Base-by-base conservation (phyloP, 495 filamentous ascomycete species). In the Penicillium ochrochloron region DNA sequence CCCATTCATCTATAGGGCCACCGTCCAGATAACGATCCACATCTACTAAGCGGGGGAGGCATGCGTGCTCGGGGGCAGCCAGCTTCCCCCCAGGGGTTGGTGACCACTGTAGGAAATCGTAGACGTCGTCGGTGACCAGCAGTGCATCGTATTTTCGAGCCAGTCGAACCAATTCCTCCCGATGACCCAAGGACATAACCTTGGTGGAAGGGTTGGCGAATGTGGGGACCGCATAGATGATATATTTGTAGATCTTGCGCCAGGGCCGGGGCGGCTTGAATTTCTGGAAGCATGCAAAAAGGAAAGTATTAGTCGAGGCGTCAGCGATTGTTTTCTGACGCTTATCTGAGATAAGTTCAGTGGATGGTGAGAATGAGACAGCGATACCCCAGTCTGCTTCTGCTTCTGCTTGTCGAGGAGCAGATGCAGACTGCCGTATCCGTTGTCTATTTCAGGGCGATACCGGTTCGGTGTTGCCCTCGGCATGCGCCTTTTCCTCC, bases 71-170 rank as follows among this genome's bases (percentile, higher is more conserved):
- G n/a, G 68, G 65, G 4, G 50, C 25, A 17, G 64, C 29, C 27
- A 68, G 61, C 7, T 70, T 37, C 10, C 48, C 48, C 34, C 64
- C 69, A 0, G 66, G 73, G 31, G 77, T 78, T 4, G 79, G 57
- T 7, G 84, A 82, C 87, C 92, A 95, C 70, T 91, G 89, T 0
- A 97, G 80, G 62, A 92, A 88, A 73, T 97, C 94, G 64, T 97
- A 97, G 1, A 97, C 92, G 74, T 97, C 93, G 76, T 97, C 93
- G 14, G 83, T 84, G n/a, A 97, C 82, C 52, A 96, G 74, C 7
- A 96, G 77, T 5, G 91, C 91, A 69, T 97, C 88, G 71, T 88
- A 85, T 34, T 86, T 75, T 14, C 93, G 83, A 3, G 93, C 93
- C 5, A 94, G 67, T 8, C 77, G 72, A 7, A 96, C 85, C 2